phyloP scores from a whole-genome alignment of 805 yeast genomes.

The Starmerella geochares region DNA sequence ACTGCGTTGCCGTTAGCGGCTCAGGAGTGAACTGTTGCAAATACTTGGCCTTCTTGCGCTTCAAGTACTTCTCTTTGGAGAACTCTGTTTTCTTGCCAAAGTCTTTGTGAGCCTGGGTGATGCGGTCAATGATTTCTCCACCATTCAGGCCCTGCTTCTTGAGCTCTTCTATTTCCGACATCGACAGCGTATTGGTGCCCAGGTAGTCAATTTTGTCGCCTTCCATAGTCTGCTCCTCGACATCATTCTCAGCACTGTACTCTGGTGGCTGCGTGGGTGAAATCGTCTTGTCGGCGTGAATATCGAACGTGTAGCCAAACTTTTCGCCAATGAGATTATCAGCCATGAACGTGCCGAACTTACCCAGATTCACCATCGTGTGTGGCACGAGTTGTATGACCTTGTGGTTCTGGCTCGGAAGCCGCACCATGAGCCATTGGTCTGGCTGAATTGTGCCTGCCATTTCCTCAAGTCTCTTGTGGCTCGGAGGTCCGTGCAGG shows the following conservation, averaged over 20 bases:
- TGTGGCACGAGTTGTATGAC: conserved; percentile 56
- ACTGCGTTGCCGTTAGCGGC: conserved; percentile 56
- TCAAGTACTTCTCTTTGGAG: conserved; percentile 85
- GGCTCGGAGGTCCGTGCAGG: neutral
- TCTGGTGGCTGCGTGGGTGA: conserved; percentile 27
- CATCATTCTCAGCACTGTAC: conserved; percentile 31
- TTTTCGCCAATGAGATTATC: conserved; percentile 69
- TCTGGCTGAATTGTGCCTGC: conserved; percentile 35
- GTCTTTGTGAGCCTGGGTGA: conserved; percentile 73
- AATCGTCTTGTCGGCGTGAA: conserved; percentile 42
- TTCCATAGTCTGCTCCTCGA: conserved; percentile 53
- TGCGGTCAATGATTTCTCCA: conserved; percentile 65
- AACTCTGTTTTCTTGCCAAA: conserved; percentile 81
- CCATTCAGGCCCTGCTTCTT: conserved; percentile 67
- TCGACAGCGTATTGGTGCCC: conserved; percentile 58
- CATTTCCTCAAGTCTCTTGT: neutral
- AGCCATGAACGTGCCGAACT: conserved; percentile 77
- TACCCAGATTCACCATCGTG: conserved; percentile 65
- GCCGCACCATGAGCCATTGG: conserved; percentile 52
- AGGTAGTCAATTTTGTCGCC: conserved; percentile 57
- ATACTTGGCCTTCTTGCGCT: conserved; percentile 86
- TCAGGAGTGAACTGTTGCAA: conserved; percentile 76
- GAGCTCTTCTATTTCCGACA: conserved; percentile 74
- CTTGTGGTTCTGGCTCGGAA: conserved; percentile 74
- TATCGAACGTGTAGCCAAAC: conserved; percentile 84